phyloP scores from a whole-genome alignment of 73 alveolate species.

The Paramecium sonneborni region DNA sequence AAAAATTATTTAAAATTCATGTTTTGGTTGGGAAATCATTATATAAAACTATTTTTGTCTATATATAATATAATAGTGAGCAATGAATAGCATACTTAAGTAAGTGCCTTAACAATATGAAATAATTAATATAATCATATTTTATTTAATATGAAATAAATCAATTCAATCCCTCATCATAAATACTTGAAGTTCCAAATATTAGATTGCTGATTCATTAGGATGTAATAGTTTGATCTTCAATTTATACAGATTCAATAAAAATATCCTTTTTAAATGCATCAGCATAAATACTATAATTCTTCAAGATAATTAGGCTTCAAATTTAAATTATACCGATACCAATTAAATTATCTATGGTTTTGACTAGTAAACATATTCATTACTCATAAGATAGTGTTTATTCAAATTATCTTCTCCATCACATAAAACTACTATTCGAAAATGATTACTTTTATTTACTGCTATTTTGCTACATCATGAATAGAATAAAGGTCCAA shows the following conservation, averaged over 20 bases:
- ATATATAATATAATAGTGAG: too few species aligned
- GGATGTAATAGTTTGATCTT: constrained; percentile 6
- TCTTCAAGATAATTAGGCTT: constrained; percentile 13
- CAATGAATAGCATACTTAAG: too few species aligned
- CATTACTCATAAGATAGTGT: constrained; percentile 14
- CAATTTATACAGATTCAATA: not conserved
- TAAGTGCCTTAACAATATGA: too few species aligned
- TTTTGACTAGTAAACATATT: not conserved
- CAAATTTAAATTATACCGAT: constrained; percentile 3
- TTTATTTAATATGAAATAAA: not conserved
- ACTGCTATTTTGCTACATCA: not conserved
- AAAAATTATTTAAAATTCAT: not conserved
- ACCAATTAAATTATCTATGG: not conserved
- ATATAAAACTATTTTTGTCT: not conserved
- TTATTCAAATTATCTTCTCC: constrained; percentile 54
- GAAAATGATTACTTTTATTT: not conserved
- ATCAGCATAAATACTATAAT: not conserved
- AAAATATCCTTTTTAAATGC: not conserved
- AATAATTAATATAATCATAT: too few species aligned
- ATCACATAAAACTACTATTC: constrained; percentile 31
- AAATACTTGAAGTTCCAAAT: not conserved
- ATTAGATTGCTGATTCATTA: not conserved
- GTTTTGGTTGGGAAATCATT: not conserved
- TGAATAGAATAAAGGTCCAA: not conserved
- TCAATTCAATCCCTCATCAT: constrained; percentile 46